A percentile compares a stretch with the other conserved stretches of the same genome.
Evolutionary conservation across 2,329 filamentous ascomycete genomes (phyloP).

Genomic region (Xylaria sp.): DNA sequence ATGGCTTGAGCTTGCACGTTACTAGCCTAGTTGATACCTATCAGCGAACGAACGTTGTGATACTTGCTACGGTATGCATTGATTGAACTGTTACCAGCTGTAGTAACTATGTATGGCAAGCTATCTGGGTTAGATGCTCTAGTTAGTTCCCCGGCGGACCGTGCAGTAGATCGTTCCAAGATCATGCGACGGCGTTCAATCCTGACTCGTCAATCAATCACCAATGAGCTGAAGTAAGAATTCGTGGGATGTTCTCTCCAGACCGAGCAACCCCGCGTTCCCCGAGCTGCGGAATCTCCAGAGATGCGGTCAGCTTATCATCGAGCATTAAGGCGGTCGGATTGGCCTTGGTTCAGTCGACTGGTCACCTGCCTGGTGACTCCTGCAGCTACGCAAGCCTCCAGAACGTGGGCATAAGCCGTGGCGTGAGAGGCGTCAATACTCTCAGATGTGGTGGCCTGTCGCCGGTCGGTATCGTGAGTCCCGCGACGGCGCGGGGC

Average conservation of each 20-base stretch:
- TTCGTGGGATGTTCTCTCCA: slow-evolving; percentile 24
- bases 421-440: slow-evolving; percentile 16
- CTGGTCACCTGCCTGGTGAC: slow-evolving; percentile 27
- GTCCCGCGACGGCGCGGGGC: slow-evolving; percentile 20
- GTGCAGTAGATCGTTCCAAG: slow-evolving; percentile 25
- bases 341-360: not conserved
- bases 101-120: not conserved
- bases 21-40: not conserved
- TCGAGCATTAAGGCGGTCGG: slow-evolving; percentile 3
- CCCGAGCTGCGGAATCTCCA: slow-evolving; percentile 7
- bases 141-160: slow-evolving; percentile 13
- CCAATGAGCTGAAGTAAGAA: slow-evolving; percentile 8
- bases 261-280: slow-evolving; percentile 20
- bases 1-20: not conserved
- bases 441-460: slow-evolving; percentile 1
- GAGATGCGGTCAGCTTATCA: slow-evolving; percentile 34
- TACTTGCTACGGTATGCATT: not conserved
- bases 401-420: slow-evolving; percentile 19
- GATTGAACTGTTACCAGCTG: not conserved
- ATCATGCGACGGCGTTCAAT: slow-evolving; percentile 22
- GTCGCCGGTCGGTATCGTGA: slow-evolving; percentile 20
- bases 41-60: not conserved
- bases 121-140: not conserved
- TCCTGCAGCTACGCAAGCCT: slow-evolving; percentile 19
- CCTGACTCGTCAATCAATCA: slow-evolving; percentile 17